phyloP scores from a whole-genome alignment of 306 rosid species.

The Trichosanthes truncata region DNA sequence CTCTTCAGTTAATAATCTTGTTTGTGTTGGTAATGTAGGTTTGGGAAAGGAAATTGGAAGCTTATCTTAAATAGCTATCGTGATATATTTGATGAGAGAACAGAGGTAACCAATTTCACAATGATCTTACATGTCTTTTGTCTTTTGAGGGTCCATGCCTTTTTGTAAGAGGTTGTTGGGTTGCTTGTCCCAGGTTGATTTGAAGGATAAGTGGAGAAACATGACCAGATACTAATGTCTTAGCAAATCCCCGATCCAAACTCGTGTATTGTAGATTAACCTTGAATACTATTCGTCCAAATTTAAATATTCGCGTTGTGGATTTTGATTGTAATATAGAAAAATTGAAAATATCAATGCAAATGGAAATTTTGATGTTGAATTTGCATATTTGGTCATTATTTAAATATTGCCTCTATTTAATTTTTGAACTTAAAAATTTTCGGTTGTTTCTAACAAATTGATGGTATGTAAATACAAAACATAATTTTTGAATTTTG shows the following conservation, averaged over 20 bases:
- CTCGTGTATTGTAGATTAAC: background rate
- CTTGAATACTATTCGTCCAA: background rate
- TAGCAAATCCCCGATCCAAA: background rate
- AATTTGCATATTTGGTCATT: background rate
- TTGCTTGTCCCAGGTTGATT: slow-evolving; percentile 50
- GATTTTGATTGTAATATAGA: background rate
- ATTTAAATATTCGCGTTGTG: background rate
- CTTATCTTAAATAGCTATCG: slow-evolving; percentile 32
- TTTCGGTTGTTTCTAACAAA: background rate
- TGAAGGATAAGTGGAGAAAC: slow-evolving; percentile 94
- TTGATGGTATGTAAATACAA: background rate
- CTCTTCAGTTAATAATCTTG: background rate
- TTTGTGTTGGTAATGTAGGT: slow-evolving; percentile 33
- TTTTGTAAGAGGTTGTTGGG: slow-evolving; percentile 4
- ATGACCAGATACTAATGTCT: slow-evolving; percentile 27
- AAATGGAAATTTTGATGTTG: background rate
- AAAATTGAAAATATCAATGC: background rate
- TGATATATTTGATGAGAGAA: slow-evolving; percentile 51
- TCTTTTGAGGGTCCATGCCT: background rate
- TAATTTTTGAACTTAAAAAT: background rate
- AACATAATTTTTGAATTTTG: background rate
- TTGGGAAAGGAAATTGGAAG: slow-evolving; percentile 75
- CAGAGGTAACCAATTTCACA: slow-evolving; percentile 37
- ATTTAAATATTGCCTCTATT: background rate
- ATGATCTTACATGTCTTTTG: background rate